Evolutionary conservation across 805 yeast genomes (phyloP).

Genomic region (Naumovozyma castellii): DNA sequence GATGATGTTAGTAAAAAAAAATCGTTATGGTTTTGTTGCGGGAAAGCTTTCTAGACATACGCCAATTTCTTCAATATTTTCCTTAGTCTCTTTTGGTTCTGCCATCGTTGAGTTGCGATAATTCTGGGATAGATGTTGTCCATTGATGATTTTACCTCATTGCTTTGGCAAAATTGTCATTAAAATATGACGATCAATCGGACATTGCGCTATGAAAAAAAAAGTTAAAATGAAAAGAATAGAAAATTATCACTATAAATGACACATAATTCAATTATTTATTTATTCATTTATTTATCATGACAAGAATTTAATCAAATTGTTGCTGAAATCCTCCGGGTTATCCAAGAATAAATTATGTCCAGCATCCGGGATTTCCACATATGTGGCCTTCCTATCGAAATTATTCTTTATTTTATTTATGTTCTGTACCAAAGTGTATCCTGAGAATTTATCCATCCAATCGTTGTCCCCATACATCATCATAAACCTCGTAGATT

Average conservation of each 20-base stretch:
- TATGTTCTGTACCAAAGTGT: slow-evolving; percentile 12
- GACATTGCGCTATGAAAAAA: no score
- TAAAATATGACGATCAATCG: no score
- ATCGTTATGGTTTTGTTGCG: neutral
- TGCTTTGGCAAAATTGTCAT: no score
- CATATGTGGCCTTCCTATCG: slow-evolving; percentile 8
- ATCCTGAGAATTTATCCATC: slow-evolving; percentile 56
- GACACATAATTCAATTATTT: no score
- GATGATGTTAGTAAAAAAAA: neutral
- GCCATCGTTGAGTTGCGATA: neutral
- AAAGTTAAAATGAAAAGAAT: no score
- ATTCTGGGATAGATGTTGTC: no score
- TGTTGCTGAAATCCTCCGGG: slow-evolving; percentile 40
- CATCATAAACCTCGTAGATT: slow-evolving; percentile 32
- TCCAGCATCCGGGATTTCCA: slow-evolving; percentile 42
- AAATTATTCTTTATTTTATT: slow-evolving; percentile 6
- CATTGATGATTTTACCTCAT: no score
- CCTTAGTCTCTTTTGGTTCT: neutral
- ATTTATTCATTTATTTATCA: neutral
- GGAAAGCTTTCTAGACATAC: neutral
- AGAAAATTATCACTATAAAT: no score
- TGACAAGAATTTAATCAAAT: slow-evolving; percentile 30
- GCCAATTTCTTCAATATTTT: neutral
- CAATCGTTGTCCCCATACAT: slow-evolving; percentile 65
- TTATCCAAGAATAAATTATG: slow-evolving; percentile 74